These are phyloP conservation scores for Aspergillus oerlinghausenensis DNA, from an alignment of 2,329 filamentous ascomycete species.

Conservation along the genomic window DNA sequence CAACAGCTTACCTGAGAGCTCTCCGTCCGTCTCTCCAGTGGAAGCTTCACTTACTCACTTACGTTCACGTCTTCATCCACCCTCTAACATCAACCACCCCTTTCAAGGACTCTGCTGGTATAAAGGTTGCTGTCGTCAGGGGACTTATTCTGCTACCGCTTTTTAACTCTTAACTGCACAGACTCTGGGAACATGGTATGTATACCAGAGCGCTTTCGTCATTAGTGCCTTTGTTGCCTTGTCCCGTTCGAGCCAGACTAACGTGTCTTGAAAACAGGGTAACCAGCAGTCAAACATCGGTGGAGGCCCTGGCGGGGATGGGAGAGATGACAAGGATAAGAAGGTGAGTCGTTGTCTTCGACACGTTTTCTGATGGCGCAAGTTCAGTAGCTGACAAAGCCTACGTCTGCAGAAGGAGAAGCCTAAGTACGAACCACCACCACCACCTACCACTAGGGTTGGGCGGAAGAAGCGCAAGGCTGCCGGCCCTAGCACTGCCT, in stretches of 20 bases:
- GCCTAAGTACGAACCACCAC: constrained; percentile 99
- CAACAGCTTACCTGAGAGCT: constrained; percentile 15
- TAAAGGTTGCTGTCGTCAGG: neutral
- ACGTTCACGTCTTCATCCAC: constrained; percentile 15
- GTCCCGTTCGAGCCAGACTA: constrained; percentile 13
- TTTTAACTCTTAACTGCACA: neutral
- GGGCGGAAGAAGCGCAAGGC: constrained; percentile 98
- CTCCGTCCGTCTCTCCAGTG: constrained; percentile 3
- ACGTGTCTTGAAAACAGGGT: constrained; percentile 33
- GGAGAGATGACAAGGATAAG: constrained; percentile 85
- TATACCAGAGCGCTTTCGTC: constrained; percentile 10
- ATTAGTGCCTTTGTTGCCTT: neutral
- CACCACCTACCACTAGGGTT: constrained; percentile 91
- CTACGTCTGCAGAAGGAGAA: constrained; percentile 78
- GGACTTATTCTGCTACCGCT: neutral
- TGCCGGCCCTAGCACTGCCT: constrained; percentile 85
- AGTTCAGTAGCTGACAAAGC: constrained; percentile 15
- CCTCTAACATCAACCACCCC: constrained; percentile 11
- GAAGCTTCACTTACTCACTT: constrained; percentile 2
- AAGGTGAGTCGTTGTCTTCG: constrained; percentile 56
- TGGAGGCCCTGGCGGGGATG: constrained; percentile 65
- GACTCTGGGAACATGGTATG: constrained; percentile 31
- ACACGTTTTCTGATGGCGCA: neutral
- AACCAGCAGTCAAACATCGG: constrained; percentile 76
- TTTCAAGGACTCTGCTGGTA: constrained; percentile 11